A percentile compares a stretch with the other conserved stretches of the same genome.
phyloP scores from a whole-genome alignment of 192 early-diverging fungal genomes.

The Phlyctochytrium bullatum region DNA sequence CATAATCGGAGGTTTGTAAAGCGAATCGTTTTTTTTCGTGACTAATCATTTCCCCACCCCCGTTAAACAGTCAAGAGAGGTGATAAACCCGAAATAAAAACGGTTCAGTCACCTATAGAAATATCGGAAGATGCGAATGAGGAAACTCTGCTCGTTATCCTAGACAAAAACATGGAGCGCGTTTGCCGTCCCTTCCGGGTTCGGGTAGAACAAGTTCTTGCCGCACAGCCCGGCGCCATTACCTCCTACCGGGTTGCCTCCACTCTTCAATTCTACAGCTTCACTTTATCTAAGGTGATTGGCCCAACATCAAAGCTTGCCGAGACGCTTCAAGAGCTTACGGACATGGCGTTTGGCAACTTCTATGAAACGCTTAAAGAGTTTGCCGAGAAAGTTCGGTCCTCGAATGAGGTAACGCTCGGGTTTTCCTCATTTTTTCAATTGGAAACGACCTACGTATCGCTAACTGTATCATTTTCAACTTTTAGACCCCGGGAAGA shows the following conservation, averaged over 20 bases:
- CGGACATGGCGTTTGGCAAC: constrained; percentile 47
- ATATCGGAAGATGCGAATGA: too few relatives aligned
- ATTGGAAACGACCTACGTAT: too few relatives aligned
- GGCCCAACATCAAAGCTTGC: constrained; percentile 51
- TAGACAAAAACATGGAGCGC: constrained; percentile 73
- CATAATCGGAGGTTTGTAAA: constrained; percentile 44
- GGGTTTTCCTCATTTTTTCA: too few relatives aligned
- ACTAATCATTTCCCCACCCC: neutral
- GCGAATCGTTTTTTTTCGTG: neutral
- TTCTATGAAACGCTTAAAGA: constrained; percentile 58
- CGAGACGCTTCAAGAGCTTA: constrained; percentile 54
- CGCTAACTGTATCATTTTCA: too few relatives aligned
- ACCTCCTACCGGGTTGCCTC: constrained; percentile 67
- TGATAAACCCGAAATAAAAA: neutral
- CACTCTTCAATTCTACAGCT: constrained; percentile 73
- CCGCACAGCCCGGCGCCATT: constrained; percentile 62
- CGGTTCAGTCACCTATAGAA: too few relatives aligned
- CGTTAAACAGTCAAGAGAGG: neutral
- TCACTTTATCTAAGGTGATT: constrained; percentile 63
- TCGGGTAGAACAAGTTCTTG: constrained; percentile 75
- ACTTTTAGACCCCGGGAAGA: constrained; percentile 44
- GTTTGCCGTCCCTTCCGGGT: constrained; percentile 70
- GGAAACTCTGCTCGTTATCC: constrained; percentile 19
- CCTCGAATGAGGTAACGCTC: constrained; percentile 50
- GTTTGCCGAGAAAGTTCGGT: constrained; percentile 49